Base-by-base conservation (phyloP, 2,329 filamentous ascomycete genomes). In the Penicillium sp. region DNA sequence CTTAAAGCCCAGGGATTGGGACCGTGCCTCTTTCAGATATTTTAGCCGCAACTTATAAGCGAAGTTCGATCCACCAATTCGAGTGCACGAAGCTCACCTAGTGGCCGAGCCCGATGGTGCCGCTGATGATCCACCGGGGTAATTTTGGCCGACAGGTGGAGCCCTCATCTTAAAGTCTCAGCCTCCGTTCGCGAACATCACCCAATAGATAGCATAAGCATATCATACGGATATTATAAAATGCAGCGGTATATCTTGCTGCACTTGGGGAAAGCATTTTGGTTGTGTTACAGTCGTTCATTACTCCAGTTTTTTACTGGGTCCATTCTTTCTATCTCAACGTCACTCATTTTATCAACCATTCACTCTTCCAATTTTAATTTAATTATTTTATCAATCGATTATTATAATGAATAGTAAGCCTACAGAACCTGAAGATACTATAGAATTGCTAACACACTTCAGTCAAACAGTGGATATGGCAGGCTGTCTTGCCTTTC, bases 61-160 rank as follows among this genome's bases (percentile, higher is more conserved):
- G 26, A 42, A 29, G 39, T 26, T 27, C 39, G 26, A 42, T 42
- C 17, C 15, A n/a, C 39, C 15, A 3, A 29, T 29, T 7, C 15
- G 17, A 42, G 24, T 29, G 23, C 12, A 12, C 23, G 24, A 17
- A 42, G 12, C 15, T 42, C 39, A 15, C 24, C n/a, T 18, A 4
- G 23, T 30, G 17, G 39, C 39, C 39, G 29, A 42, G 24, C 6
- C 10, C 20, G 10, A 13, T 20, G 24, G 8, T 24, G 39, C 39
- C 39, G 39, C 39, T 42, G 39, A 42, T 24, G 39, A 42, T 42
- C 26, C 15, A 20, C 39, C 9, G n/a, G 8, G 39, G 39, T 20
- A 29, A 42, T 42, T 42, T 42, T 42, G 39, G 39, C 39, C 39
- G 39, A 42, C 39, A 27, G 39, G 39, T 42, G 39, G 39, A 26